phyloP scores from a whole-genome alignment of 2,329 filamentous ascomycete species.

The Penicillium glabrum region DNA sequence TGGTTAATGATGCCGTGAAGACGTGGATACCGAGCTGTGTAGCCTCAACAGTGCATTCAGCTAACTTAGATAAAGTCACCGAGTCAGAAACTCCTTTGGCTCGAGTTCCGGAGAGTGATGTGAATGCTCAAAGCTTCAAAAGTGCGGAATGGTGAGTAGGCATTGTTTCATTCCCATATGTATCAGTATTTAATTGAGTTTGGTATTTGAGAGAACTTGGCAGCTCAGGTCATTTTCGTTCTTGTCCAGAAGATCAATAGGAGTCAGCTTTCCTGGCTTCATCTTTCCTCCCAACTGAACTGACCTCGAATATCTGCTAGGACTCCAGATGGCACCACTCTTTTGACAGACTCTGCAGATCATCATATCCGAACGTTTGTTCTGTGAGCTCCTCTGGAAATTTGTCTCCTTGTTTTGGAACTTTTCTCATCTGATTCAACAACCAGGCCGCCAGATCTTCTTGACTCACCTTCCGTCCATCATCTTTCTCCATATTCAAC shows the following conservation, averaged over 20 bases:
- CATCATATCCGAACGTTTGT: conserved; percentile 55
- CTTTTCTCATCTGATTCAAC: conserved; percentile 1
- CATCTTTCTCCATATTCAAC: conserved; percentile 48
- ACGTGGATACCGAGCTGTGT: neutral
- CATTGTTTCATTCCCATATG: neutral
- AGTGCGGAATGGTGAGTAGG: conserved; percentile 44
- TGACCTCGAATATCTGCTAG: conserved; percentile 22
- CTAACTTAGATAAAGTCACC: no score
- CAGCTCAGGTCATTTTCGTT: no score
- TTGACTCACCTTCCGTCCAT: conserved; percentile 41
- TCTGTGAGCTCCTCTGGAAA: conserved; percentile 39
- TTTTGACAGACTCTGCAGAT: conserved; percentile 56
- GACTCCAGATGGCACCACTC: conserved; percentile 57
- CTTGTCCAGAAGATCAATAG: neutral
- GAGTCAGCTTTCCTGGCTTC: neutral
- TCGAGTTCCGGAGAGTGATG: neutral
- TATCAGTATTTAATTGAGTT: neutral
- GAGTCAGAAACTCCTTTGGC: neutral
- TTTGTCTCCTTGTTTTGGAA: neutral
- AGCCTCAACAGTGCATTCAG: neutral
- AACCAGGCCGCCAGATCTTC: conserved; percentile 48
- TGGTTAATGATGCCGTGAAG: neutral
- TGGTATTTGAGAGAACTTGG: neutral
- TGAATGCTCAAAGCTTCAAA: conserved; percentile 38
- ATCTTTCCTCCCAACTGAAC: neutral